Evolutionary conservation across 768 basidiomycete genomes (phyloP), one percentile per base, ranked within the genome.

Genomic region (Tylopilus intermedius): DNA sequence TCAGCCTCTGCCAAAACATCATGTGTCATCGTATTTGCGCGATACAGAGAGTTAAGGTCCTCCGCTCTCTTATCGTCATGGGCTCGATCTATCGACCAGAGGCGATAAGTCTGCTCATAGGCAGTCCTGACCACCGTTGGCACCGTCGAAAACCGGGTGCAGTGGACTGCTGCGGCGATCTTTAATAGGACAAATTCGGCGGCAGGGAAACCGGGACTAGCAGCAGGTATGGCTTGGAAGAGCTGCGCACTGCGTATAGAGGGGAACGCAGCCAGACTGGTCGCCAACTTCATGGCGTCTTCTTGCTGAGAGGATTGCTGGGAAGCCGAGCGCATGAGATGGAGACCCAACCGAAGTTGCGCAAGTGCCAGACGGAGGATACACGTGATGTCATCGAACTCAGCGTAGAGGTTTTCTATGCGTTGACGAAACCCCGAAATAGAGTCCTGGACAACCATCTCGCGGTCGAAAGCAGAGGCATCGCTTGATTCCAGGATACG

Each of bases 81-180:
- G 29, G 83, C 81, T 24, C 82, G 81, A 58, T 96, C 89, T 40
- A 86, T 82, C 40, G 82, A 75, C 95, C 95, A 97, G 21, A 95
- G 76, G n/a, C 82, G 76, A 42, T 83, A 76, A 3, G 82, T 75
- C 62, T 86, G 86, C 48, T 88, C 84, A 60, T 89, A 93, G 10
- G 76, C 67, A 6, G 61, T 68, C 48, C 79, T 76, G 29, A 93
- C 35, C 13, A 41, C 50, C 27, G 22, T 41, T 21, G 54, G 47
- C 35, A 57, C 24, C 4, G 46, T 52, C 9, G 54, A 10, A 15
- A 38, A 37, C 29, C 6, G 67, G 33, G 11, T 58, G 50, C 11
- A 80, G 38, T 67, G 56, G 8, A 38, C 44, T 13, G 42, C 63
- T 0, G 79, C 77, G 0, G 80, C 71, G 29, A 89, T 59, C 13